Conservation (phyloP, 2,329 filamentous ascomycete genomes). For the Neopestalotiopsis sp. region DNA sequence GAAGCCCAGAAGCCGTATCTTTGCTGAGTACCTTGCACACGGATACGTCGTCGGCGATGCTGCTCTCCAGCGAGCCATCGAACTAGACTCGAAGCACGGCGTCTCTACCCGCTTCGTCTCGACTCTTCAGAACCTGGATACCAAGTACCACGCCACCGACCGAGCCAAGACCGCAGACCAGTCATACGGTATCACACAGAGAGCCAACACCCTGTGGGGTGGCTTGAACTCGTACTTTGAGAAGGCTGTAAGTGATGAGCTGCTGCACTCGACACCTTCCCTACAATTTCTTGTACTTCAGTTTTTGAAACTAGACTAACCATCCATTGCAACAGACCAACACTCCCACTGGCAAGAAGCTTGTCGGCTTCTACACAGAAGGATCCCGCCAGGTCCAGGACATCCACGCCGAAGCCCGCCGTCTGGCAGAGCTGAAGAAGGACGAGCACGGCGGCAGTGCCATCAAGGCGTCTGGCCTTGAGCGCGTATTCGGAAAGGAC, state of each 20-base stretch:
- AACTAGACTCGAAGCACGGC: constrained; percentile 88
- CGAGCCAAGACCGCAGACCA: constrained; percentile 84
- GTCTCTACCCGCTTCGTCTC: constrained; percentile 80
- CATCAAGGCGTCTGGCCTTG: constrained; percentile 63
- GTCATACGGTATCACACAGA: constrained; percentile 80
- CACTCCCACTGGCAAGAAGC: constrained; percentile 86
- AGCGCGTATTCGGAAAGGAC: constrained; percentile 63
- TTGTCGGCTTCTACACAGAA: constrained; percentile 86
- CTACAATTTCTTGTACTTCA: background rate
- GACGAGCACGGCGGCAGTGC: constrained; percentile 64
- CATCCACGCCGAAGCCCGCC: constrained; percentile 88
- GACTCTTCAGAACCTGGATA: constrained; percentile 78
- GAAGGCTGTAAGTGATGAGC: constrained; percentile 63
- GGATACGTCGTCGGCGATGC: constrained; percentile 82
- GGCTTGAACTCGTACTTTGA: constrained; percentile 91
- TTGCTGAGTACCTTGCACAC: constrained; percentile 95
- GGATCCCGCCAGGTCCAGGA: constrained; percentile 90
- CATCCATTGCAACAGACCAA: constrained; percentile 46
- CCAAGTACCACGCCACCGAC: constrained; percentile 86
- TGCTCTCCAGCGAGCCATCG: constrained; percentile 82
- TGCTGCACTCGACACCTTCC: background rate
- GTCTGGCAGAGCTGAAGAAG: constrained; percentile 88
- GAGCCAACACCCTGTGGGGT: constrained; percentile 67
- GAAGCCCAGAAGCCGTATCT: constrained; percentile 91
- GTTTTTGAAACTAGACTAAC: background rate